Percentiles rank a stretch among this genome's conserved stretches.
These are phyloP conservation scores for Monosporascus cannonballus DNA, from an alignment of 2,329 filamentous ascomycete species.

Conservation along the genomic window DNA sequence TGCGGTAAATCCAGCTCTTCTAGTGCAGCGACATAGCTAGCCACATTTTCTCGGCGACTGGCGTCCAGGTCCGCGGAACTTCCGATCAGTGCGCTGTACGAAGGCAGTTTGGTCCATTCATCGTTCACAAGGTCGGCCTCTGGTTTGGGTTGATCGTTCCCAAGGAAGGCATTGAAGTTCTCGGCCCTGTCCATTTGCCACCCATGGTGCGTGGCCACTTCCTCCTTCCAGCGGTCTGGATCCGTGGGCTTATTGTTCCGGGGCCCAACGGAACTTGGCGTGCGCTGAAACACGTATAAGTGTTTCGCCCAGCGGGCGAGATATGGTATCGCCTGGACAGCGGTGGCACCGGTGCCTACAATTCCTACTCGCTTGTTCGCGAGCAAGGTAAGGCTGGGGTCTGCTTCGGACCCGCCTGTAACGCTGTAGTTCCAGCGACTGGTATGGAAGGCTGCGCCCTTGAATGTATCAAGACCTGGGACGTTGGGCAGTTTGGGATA, in stretches of 20 bases:
- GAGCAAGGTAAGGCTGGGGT: conserved; percentile 26
- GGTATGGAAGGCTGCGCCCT: neutral
- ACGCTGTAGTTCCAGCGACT: neutral
- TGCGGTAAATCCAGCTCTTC: conserved; percentile 14
- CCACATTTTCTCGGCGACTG: too few relatives aligned
- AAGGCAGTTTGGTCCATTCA: conserved; percentile 27
- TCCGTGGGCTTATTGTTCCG: conserved; percentile 17
- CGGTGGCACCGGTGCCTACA: conserved; percentile 21
- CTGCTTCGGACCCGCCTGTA: neutral
- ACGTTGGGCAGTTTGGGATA: neutral
- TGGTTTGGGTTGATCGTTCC: too few relatives aligned
- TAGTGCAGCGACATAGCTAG: too few relatives aligned
- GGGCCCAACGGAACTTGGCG: conserved; percentile 25
- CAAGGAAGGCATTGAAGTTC: conserved; percentile 32
- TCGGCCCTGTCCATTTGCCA: conserved; percentile 33
- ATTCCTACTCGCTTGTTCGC: conserved; percentile 20
- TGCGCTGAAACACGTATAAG: conserved; percentile 33
- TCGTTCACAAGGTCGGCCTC: conserved; percentile 32
- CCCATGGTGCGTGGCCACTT: neutral
- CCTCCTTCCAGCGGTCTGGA: neutral
- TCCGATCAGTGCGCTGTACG: too few relatives aligned
- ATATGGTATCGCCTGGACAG: conserved; percentile 18
- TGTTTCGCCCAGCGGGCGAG: conserved; percentile 28
- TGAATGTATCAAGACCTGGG: neutral
- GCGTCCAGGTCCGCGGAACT: conserved; percentile 20